Base-by-base conservation (phyloP, 345 rosid genomes). In the Eucalyptus cloeziana region DNA sequence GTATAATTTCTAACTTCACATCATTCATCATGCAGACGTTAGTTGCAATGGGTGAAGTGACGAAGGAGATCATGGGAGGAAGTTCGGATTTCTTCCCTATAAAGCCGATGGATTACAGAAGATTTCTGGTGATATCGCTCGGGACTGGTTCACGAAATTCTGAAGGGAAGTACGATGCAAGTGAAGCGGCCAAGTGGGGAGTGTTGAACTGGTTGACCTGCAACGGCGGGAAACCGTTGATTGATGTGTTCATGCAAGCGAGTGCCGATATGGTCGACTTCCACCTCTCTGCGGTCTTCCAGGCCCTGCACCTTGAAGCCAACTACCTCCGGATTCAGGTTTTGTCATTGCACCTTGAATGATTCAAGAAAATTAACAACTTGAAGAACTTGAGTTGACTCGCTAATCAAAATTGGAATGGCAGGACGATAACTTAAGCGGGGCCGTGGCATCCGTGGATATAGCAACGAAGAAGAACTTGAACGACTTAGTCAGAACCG, bases 321-420 rank as follows among this genome's bases (percentile, higher is more conserved):
- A 90, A 90, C 85, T 92, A 91, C 89, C 90, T 91, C 31, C 90
- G 93, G 7, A 88, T 90, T 19, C 88, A 92, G 83, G 93, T 91
- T 81, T 60, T 17, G 69, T 22, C 11, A 33, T 27, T 85, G 69
- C 17, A 87, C 87, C 1, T 27, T 19, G 22, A 93, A 91, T 86
- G 15, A 24, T 86, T 25, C 10, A 25, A 93, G 80, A 33, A 33
- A 69, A 33, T 33, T 69, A 17, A 17, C 25, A 33, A 22, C 44
- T 69, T 40, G 43, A 91, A 69, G 80, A 69, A 69, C 80, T 33
- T 17, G 80, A 33, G 93, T 92, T 31, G 92, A 91, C 69, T 87
- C 49, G 3, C 79, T 93, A 56, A 86, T 40, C 2, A 90, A 90
- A 14, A 33, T 33, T 33, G 80, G 80, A 4, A 69, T 69, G 43